A percentile compares a stretch with the other conserved stretches of the same genome.
Conservation (phyloP, 2,329 filamentous ascomycete genomes). For the Botrytis squamosa region DNA sequence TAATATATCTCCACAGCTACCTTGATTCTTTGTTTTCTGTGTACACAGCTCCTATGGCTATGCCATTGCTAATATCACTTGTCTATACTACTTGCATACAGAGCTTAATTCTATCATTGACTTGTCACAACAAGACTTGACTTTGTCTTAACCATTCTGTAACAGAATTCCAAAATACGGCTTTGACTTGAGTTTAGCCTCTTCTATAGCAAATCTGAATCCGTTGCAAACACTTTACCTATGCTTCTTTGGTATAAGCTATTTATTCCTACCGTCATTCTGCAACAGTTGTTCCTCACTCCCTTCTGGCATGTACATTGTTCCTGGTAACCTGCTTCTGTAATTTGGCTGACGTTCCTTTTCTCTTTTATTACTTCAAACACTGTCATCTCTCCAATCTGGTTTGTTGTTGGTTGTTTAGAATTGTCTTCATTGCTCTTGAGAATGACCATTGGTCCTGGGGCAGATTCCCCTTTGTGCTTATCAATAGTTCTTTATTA, state of each 20-base stretch:
- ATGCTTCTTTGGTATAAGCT: neutral
- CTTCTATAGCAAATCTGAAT: neutral
- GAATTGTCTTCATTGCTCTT: neutral
- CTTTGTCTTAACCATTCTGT: too few species aligned
- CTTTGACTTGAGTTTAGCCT: neutral
- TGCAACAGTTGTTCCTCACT: neutral
- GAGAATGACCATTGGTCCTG: neutral
- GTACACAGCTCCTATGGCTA: neutral
- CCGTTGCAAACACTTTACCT: neutral
- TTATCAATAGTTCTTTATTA: neutral
- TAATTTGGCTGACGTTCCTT: accelerated
- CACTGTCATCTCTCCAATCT: neutral
- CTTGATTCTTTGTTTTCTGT: neutral
- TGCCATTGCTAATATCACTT: neutral
- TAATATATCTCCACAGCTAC: too few species aligned
- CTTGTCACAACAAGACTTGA: too few species aligned
- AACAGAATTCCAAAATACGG: neutral
- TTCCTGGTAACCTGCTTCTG: neutral
- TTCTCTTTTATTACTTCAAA: neutral
- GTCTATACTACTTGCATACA: neutral
- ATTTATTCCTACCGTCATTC: neutral
- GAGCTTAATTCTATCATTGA: neutral
- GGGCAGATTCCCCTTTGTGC: neutral
- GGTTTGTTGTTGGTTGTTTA: too few species aligned
- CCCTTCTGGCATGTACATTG: neutral